phyloP scores from a whole-genome alignment of 768 basidiomycete species.

The Leccinum disarticulatum region DNA sequence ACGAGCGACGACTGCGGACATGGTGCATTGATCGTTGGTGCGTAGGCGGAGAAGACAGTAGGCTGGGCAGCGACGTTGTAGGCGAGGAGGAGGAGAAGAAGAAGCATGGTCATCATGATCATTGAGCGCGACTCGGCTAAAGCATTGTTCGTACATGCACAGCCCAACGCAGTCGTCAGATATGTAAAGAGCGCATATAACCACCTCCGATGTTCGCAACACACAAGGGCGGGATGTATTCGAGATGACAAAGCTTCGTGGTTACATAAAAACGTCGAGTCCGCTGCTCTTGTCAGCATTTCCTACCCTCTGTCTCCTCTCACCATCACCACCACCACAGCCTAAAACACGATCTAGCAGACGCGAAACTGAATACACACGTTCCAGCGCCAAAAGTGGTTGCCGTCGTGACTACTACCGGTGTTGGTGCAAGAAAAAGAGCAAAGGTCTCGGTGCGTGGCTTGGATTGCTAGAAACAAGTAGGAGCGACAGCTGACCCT shows the following conservation, averaged over 20 bases:
- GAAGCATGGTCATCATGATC: background rate
- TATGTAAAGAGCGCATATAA: background rate
- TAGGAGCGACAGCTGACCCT: background rate
- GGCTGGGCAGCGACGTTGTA: conserved; percentile 1
- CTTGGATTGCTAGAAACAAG: conserved; percentile 5
- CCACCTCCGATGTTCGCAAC: background rate
- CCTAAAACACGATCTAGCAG: background rate
- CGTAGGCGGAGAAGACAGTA: conserved; percentile 55
- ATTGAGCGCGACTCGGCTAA: conserved; percentile 7
- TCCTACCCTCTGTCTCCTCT: conserved; percentile 34
- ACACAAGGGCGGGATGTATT: background rate
- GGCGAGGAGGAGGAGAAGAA: background rate
- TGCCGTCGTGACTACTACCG: conserved; percentile 15
- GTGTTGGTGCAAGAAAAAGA: conserved; percentile 5
- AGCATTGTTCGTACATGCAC: background rate
- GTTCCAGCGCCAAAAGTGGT: conserved; percentile 3
- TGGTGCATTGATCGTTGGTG: conserved; percentile 45
- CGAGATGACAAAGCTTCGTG: conserved; percentile 35
- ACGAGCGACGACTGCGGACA: conserved; percentile 59
- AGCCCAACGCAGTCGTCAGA: background rate
- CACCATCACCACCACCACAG: conserved; percentile 26
- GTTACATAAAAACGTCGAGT: conserved; percentile 36
- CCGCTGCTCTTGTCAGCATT: conserved; percentile 35
- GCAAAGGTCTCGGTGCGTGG: conserved; percentile 14
- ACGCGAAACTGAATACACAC: background rate